Base-by-base conservation (phyloP, 805 yeast species). In the Hanseniaspora pseudoguilliermondii region DNA sequence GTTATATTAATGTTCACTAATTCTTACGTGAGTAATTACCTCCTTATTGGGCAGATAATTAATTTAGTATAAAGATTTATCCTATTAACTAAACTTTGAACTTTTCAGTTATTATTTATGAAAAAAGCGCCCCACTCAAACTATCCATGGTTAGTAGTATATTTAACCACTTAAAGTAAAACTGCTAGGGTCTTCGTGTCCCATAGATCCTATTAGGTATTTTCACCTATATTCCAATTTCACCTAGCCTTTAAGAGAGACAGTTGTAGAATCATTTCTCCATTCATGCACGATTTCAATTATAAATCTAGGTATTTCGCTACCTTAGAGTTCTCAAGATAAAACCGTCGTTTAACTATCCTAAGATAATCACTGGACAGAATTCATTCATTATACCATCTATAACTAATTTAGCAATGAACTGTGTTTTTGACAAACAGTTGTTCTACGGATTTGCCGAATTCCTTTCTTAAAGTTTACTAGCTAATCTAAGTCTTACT, bases 241-340 rank as follows among this genome's bases (percentile, higher is more conserved):
- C 47, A 29, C 47, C 36, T 44, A 44, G 47, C 47, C 36, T 29
- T 44, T 18, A 27, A 27, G 16, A 44, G 47, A 44, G 47, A 44
- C 47, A 44, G 47, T 44, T 16, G 21, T 44, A 44, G 47, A 29
- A 44, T 44, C 47, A 44, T 27, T 44, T 27, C 23, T n/a, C 47
- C 47, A 44, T 44, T 44, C 47, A 44, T 44, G 47, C 47, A 44
- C 47, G 47, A 44, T 44, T 44, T 44, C 47, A 44, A 44, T 44
- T 44, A 44, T 44, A 44, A 44, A 44, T 29, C 47, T 44, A 44
- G 47, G 47, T 44, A 44, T 44, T 44, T 44, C 18, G 47, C 47
- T 44, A 44, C 47, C 47, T 44, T 44, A 44, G 47, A 44, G 47
- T 44, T 44, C 47, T 44, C 47, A 44, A 34, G 23, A 18, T 44